These are phyloP conservation scores for Parastagonospora nodorum DNA, from an alignment of 2,329 filamentous ascomycete genomes.

Conservation along the genomic window DNA sequence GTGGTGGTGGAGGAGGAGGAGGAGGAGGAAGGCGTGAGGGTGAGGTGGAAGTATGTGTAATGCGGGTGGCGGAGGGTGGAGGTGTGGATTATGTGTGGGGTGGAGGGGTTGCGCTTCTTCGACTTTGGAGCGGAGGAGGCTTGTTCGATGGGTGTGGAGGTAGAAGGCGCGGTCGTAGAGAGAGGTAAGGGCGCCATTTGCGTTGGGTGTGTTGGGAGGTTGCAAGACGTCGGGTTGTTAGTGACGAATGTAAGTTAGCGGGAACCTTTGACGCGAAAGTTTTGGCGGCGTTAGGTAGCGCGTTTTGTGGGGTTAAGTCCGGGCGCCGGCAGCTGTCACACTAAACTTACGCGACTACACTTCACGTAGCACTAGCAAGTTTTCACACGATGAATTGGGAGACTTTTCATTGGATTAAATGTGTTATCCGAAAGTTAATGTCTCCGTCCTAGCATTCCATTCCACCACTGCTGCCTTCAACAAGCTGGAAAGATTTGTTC, in stretches of 20 bases:
- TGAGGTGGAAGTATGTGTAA: slow-evolving; percentile 52
- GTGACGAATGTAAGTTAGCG: neutral
- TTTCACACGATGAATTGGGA: no score
- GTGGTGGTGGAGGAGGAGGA: slow-evolving; percentile 2
- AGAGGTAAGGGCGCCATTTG: neutral
- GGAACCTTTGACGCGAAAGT: slow-evolving; percentile 23
- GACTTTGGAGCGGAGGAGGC: neutral
- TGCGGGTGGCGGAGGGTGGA: slow-evolving; percentile 46
- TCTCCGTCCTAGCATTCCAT: no score
- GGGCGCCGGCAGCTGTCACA: neutral
- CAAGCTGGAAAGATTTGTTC: no score
- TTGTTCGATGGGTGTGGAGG: neutral
- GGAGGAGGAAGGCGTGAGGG: slow-evolving; percentile 23
- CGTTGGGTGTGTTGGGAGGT: neutral
- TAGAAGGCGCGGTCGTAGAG: neutral
- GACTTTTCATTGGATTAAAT: no score
- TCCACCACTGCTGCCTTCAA: no score
- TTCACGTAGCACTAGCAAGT: neutral
- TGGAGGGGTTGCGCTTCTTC: slow-evolving; percentile 11
- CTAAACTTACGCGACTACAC: neutral
- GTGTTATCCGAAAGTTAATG: no score
- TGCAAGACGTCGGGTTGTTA: neutral
- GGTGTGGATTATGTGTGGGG: slow-evolving; percentile 33
- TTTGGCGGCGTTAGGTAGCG: slow-evolving; percentile 31
- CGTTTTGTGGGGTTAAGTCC: slow-evolving; percentile 16